Evolutionary conservation across 2,329 filamentous ascomycete genomes (phyloP), one percentile per base, ranked within the genome.

Genomic region (Neonectria punicea): DNA sequence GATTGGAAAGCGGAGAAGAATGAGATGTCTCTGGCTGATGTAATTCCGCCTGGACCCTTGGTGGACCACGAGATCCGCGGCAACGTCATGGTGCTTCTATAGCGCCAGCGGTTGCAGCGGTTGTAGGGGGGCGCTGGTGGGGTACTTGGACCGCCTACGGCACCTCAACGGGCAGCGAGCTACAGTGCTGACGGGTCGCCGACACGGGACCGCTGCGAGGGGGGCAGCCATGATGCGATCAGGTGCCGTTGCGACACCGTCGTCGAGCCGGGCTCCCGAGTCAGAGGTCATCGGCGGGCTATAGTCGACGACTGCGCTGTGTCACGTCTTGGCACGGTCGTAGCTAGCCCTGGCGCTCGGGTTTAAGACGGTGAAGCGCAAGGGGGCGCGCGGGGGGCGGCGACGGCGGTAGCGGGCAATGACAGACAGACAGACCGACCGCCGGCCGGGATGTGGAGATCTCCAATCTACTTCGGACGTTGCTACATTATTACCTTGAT

Each of bases 51-150:
- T 36, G 32, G 49, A 28, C 34, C 20, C 50, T 36, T 5, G 18
- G 6, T 25, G 25, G 30, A 14, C 39, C 61, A 59, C 61, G 61
- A 55, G 56, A 56, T 36, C 41, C 14, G 16, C 25, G 16, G 22
- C 18, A 32, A 32, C 61, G 61, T 64, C 55, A 64, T 58, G 20
- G 56, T 51, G 56, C 61, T 28, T 47, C 50, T 25, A 34, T 59
- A 51, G 61, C 51, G 44, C 13, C 14, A 46, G 61, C 56, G 61
- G 50, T 20, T 55, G 34, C 36, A 55, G 61, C 61, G 61, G 50
- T 41, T 53, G 49, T 28, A 59, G 46, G 25, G 41, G 41, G 44
- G 11, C 20, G 13, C 9, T 30, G 16, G 49, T 34, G 30, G 49
- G 49, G 49, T 41, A 25, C 25, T 25, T 25, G 25, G 25, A 25